phyloP scores from a whole-genome alignment of 2,329 filamentous ascomycete genomes.

The Xylariales sp. region DNA sequence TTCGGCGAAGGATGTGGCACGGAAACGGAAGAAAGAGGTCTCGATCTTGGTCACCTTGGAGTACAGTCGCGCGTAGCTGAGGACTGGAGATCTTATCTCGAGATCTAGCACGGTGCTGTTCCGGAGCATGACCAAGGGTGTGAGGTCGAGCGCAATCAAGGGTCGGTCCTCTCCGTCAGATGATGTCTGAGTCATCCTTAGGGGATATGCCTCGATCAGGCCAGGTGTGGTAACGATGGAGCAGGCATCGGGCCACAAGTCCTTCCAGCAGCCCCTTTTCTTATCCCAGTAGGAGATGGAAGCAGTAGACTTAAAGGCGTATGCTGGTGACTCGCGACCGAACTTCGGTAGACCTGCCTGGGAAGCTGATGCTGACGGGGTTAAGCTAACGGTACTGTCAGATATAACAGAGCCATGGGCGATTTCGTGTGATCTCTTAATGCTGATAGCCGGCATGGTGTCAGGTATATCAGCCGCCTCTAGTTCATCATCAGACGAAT shows the following conservation, averaged over 20 bases:
- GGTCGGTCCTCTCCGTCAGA: slow-evolving; percentile 35
- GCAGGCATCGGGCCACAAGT: slow-evolving; percentile 47
- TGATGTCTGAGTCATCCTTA: slow-evolving; percentile 31
- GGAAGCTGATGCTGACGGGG: slow-evolving; percentile 77
- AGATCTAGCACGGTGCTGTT: slow-evolving; percentile 91
- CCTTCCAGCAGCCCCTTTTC: slow-evolving; percentile 55
- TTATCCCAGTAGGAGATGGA: slow-evolving; percentile 60
- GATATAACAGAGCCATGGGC: slow-evolving; percentile 38
- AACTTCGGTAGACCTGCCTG: slow-evolving; percentile 58
- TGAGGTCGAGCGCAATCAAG: slow-evolving; percentile 73
- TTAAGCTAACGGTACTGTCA: slow-evolving; percentile 51
- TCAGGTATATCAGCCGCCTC: slow-evolving; percentile 58
- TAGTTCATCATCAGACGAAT: slow-evolving; percentile 50
- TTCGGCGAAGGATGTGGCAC: slow-evolving; percentile 70
- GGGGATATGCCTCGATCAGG: slow-evolving; percentile 52
- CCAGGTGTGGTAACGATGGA: slow-evolving; percentile 54
- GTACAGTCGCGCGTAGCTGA: slow-evolving; percentile 46
- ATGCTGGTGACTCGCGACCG: slow-evolving; percentile 35
- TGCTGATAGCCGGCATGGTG: slow-evolving; percentile 54
- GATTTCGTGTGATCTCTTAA: slow-evolving; percentile 33
- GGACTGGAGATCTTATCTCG: slow-evolving; percentile 84
- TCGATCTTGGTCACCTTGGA: slow-evolving; percentile 65
- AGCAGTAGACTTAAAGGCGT: slow-evolving; percentile 44
- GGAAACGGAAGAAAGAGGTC: slow-evolving; percentile 80
- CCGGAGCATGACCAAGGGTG: slow-evolving; percentile 82